Conservation (phyloP, 2,329 filamentous ascomycete genomes). For the Endocalyx cinctus region DNA sequence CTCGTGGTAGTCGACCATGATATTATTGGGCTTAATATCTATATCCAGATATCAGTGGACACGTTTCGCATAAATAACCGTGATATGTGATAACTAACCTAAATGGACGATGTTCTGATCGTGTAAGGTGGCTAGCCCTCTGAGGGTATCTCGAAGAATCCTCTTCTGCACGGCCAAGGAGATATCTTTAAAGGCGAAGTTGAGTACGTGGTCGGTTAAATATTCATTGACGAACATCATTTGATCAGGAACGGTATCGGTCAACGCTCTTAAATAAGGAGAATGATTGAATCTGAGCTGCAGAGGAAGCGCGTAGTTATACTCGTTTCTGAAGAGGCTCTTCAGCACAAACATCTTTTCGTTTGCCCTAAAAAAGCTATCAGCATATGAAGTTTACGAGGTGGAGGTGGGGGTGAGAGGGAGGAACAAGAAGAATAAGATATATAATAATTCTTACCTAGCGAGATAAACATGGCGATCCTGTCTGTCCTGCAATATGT, state of each 20-base stretch:
- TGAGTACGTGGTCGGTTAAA: constrained; percentile 37
- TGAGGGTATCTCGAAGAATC: constrained; percentile 37
- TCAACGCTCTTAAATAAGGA: constrained; percentile 32
- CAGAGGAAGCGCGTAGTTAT: constrained; percentile 28
- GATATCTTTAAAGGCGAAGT: constrained; percentile 35
- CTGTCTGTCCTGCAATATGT: constrained; percentile 30
- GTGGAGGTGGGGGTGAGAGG: too few relatives aligned
- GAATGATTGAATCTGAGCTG: constrained; percentile 26
- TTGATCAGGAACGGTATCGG: constrained; percentile 38
- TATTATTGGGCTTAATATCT: constrained; percentile 41
- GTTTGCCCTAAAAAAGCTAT: constrained; percentile 24
- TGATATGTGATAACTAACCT: constrained; percentile 18
- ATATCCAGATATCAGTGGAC: constrained; percentile 4
- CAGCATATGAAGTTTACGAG: too few relatives aligned
- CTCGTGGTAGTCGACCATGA: constrained; percentile 35
- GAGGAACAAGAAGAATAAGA: not conserved
- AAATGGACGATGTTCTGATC: constrained; percentile 33
- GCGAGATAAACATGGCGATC: constrained; percentile 30
- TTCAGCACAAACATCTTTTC: constrained; percentile 30
- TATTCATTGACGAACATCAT: constrained; percentile 43
- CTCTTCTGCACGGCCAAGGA: constrained; percentile 32
- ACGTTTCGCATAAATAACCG: constrained; percentile 5
- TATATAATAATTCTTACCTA: constrained; percentile 18
- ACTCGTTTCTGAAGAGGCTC: constrained; percentile 28
- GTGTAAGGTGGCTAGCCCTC: constrained; percentile 33